Evolutionary conservation across 192 early-diverging fungal genomes (phyloP), one percentile per base, ranked within the genome.

Genomic region (Backusella parvicylindrica): DNA sequence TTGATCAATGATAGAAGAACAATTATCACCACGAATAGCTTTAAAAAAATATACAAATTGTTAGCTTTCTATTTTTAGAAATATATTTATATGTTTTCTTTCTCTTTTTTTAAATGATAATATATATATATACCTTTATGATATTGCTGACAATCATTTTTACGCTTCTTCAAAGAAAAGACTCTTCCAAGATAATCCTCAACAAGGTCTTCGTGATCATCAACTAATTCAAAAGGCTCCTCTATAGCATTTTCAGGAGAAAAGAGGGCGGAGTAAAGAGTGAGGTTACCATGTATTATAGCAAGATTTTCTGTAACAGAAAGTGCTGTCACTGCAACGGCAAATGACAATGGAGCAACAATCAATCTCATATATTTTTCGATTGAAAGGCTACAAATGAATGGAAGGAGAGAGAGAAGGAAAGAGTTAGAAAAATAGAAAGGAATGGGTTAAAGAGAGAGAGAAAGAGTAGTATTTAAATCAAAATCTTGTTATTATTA

Each of bases 1-100:
- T 3, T 66, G 41, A 1, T 73, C 31, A 15, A 56, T 53, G 31
- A 81, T 37, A 5, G 13, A 53, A 23, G 30, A 36, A 26, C 79
- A 81, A 33, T 41, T 70, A 32, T 81, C 79, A 9, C 66, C 75
- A 30, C 64, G 28, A 15, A 50, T 68, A 28, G 73, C 79, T 81
- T n/a, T n/a, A n/a, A n/a, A n/a, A n/a, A n/a, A n/a, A n/a, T n/a
- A n/a, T n/a, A n/a, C n/a, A 47, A 69, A n/a, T 47, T 3, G 6
- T 11, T 21, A 68, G 8, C 2, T 40, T 26, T 23, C 16, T 38
- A 21, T 47, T 31, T 43, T 41, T 41, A 69, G 16, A 35, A 67
- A 67, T 1, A 60, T 28, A 37, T 8, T 9, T 6, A 6, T 21
- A 16, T 41, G 40, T 4, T 47, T 47, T 7, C 18, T 6, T 3